A percentile compares a stretch with the other conserved stretches of the same genome.
These are phyloP conservation scores for Ophiobolus disseminans DNA, from an alignment of 2,329 filamentous ascomycete species.

Conservation along the genomic window DNA sequence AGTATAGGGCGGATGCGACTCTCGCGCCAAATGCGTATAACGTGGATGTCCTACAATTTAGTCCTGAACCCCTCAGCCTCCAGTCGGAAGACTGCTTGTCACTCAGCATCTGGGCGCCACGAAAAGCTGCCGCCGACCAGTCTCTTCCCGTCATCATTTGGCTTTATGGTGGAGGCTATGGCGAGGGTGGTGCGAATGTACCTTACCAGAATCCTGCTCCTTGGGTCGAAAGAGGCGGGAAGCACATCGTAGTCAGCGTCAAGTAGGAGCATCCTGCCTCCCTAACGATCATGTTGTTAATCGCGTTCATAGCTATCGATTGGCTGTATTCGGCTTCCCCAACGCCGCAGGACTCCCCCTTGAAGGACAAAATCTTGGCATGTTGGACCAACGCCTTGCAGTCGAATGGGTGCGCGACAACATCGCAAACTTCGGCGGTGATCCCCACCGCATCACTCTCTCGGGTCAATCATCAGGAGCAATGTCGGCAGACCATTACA, in stretches of 20 bases:
- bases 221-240: slow-evolving; percentile 44
- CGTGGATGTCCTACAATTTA: slow-evolving; percentile 34
- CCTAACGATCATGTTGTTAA: neutral
- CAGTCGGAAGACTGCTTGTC: slow-evolving; percentile 56
- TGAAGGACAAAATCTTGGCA: slow-evolving; percentile 47
- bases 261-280: slow-evolving; percentile 24
- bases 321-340: slow-evolving; percentile 52
- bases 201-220: slow-evolving; percentile 44
- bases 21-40: slow-evolving; percentile 26
- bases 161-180: slow-evolving; percentile 58
- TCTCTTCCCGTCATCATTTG: slow-evolving; percentile 55
- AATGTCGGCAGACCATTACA: slow-evolving; percentile 56
- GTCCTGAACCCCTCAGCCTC: slow-evolving; percentile 22
- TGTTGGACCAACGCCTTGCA: slow-evolving; percentile 50
- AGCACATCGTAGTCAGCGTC: slow-evolving; percentile 45
- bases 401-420: slow-evolving; percentile 52
- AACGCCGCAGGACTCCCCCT: slow-evolving; percentile 40
- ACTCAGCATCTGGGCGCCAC: slow-evolving; percentile 56
- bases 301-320: slow-evolving; percentile 32
- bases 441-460: slow-evolving; percentile 48
- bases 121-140: slow-evolving; percentile 12
- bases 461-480: slow-evolving; percentile 51
- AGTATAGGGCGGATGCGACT: slow-evolving; percentile 22
- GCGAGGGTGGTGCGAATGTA: slow-evolving; percentile 53
- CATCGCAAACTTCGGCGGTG: slow-evolving; percentile 46